Conservation (phyloP, 2,329 filamentous ascomycete species). For the Cercospora janseana region DNA sequence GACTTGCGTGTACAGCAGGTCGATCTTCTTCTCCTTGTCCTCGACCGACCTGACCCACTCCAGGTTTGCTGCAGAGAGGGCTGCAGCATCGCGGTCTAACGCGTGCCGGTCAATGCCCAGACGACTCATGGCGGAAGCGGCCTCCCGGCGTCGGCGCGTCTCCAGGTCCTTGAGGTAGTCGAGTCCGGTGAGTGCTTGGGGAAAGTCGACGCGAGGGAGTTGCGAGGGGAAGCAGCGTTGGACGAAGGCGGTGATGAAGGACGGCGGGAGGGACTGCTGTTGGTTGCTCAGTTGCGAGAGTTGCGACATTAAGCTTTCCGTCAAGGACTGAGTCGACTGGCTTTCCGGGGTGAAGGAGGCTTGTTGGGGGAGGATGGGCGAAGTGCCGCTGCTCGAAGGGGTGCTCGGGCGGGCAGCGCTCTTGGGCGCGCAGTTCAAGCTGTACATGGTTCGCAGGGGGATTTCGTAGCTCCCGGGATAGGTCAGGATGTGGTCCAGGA, state of each 20-base stretch:
- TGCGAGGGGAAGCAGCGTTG: slow-evolving; percentile 58
- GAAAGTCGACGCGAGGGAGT: slow-evolving; percentile 61
- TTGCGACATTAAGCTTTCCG: slow-evolving; percentile 54
- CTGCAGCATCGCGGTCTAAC: slow-evolving; percentile 47
- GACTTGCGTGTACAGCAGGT: slow-evolving; percentile 59
- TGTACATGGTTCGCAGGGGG: slow-evolving; percentile 66
- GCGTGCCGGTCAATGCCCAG: slow-evolving; percentile 53
- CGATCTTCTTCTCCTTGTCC: slow-evolving; percentile 52
- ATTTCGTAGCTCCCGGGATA: slow-evolving; percentile 65
- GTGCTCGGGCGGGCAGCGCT: slow-evolving; percentile 37
- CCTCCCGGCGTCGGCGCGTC: slow-evolving; percentile 57
- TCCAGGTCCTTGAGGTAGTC: slow-evolving; percentile 67
- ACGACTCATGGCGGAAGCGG: slow-evolving; percentile 54
- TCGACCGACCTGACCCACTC: slow-evolving; percentile 51
- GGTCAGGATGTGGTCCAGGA: slow-evolving; percentile 59
- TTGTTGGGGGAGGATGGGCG: slow-evolving; percentile 39
- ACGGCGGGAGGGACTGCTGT: slow-evolving; percentile 60
- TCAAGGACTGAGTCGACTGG: slow-evolving; percentile 46
- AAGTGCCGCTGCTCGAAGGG: slow-evolving; percentile 38
- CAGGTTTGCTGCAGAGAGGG: slow-evolving; percentile 54
- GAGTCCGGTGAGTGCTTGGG: slow-evolving; percentile 62
- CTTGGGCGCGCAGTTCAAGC: slow-evolving; percentile 60
- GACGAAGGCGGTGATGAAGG: slow-evolving; percentile 62
- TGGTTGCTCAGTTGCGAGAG: slow-evolving; percentile 59
- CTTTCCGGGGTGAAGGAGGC: slow-evolving; percentile 31